Evolutionary conservation across 495 filamentous ascomycete genomes (phyloP).

Genomic region (Hyaloscypha hepaticicola): DNA sequence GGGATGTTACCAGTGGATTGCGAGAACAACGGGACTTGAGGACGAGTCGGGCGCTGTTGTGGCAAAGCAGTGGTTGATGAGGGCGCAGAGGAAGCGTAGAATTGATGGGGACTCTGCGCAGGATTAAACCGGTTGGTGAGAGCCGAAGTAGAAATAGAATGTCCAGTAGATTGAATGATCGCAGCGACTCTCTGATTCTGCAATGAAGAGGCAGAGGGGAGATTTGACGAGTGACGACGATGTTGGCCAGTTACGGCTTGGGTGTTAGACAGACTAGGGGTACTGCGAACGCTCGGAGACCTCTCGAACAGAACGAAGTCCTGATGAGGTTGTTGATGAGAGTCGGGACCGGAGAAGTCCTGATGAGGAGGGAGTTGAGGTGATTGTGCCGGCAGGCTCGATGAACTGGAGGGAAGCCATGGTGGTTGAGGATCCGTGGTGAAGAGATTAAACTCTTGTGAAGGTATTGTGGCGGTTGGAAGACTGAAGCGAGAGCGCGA

Average conservation of each 20-base stretch:
- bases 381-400: conserved; percentile 57
- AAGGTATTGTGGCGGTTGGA: conserved; percentile 50
- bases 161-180: conserved; percentile 60
- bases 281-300: conserved; percentile 37
- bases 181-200: conserved; percentile 58
- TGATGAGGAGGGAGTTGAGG: conserved; percentile 42
- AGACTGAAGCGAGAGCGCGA: conserved; percentile 46
- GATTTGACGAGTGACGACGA: conserved; percentile 42
- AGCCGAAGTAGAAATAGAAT: conserved; percentile 53
- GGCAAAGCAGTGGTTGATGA: conserved; percentile 45
- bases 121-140: conserved; percentile 56
- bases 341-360: conserved; percentile 29
- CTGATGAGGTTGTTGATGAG: conserved; percentile 42
- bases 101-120: conserved; percentile 45
- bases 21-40: conserved; percentile 53
- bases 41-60: conserved; percentile 46
- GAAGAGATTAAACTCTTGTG: conserved; percentile 55
- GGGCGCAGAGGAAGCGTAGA: conserved; percentile 54
- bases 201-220: conserved; percentile 40
- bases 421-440: conserved; percentile 59
- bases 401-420: conserved; percentile 61
- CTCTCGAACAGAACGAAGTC: conserved; percentile 35
- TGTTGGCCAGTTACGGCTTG: conserved; percentile 42
- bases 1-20: conserved; percentile 47
- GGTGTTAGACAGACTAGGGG: conserved; percentile 47